Evolutionary conservation across 495 filamentous ascomycete species (phyloP), one percentile per base, ranked within the genome.

Genomic region (Penicillium canariense): DNA sequence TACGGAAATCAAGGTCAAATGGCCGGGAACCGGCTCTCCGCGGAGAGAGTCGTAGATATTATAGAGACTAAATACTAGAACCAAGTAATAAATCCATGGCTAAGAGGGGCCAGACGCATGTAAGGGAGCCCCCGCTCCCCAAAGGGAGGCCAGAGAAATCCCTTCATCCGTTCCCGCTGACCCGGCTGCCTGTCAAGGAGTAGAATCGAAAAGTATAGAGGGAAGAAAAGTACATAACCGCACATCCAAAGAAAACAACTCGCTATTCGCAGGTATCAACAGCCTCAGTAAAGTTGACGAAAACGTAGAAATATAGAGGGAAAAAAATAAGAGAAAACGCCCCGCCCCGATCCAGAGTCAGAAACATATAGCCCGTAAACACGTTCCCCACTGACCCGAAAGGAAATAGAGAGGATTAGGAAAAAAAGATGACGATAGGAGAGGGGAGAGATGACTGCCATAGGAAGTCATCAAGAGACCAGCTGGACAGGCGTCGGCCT

Each of bases 401-500:
- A 28, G 14, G 6, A 49, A 26, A 50, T 18, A 31, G 17, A 3
- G 12, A 40, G n/a, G n/a, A n/a, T n/a, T n/a, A n/a, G n/a, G n/a
- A 30, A 20, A 14, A 25, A 30, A 30, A 46, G 5, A 25, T 46
- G 8, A 30, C 10, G n/a, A 0, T 25, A 55, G 20, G 36, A 31
- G 42, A 11, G 23, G 17, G 34, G 35, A 50, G 43, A 50, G n/a
- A n/a, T 45, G 27, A 25, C 27, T 39, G 7, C 38, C 14, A 31
- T n/a, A 39, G 14, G 17, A 15, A 44, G 11, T 17, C 48, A 44
- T 67, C 50, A 76, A 4, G 73, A 76, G 1, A 76, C 73, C n/a
- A 66, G 62, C 49, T 72, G 66, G 30, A 75, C 65, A 12, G 66
- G 60, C 6, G 66, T 63, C 0, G 62, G 46, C 40, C 62, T 63